These are phyloP conservation scores for Eimeria maxima DNA, from an alignment of 169 alveolate genomes.

Conservation along the genomic window DNA sequence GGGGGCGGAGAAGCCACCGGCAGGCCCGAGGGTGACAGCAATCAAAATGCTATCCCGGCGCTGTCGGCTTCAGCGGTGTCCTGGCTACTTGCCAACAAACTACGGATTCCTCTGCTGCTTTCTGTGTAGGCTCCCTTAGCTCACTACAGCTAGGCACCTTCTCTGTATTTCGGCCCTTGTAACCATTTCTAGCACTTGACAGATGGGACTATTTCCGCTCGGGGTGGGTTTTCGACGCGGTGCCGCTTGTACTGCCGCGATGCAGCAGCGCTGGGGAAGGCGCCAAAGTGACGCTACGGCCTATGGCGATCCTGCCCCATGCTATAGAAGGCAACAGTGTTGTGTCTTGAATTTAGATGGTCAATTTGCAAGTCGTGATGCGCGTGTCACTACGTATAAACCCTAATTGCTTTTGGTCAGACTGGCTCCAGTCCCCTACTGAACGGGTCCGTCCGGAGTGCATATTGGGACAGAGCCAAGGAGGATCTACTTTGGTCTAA, in stretches of 20 bases:
- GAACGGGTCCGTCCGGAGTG: background rate
- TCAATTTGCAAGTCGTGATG: background rate
- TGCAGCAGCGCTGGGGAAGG: background rate
- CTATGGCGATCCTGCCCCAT: background rate
- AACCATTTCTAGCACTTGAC: background rate
- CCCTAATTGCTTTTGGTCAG: background rate
- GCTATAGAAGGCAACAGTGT: background rate
- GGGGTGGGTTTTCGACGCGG: background rate
- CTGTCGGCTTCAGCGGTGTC: background rate
- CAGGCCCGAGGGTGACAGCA: background rate
- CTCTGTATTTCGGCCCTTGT: background rate
- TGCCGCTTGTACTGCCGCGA: background rate
- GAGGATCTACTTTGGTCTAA: background rate
- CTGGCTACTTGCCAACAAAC: background rate
- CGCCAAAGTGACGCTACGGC: background rate
- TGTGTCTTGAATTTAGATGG: background rate
- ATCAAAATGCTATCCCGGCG: background rate
- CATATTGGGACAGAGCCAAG: background rate
- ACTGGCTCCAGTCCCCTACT: background rate
- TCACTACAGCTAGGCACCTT: background rate
- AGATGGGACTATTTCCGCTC: background rate
- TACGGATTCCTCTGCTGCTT: background rate
- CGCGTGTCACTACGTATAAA: background rate
- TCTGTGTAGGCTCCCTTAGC: background rate
- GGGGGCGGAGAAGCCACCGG: background rate